A percentile compares a stretch with the other conserved stretches of the same genome.
phyloP scores from a whole-genome alignment of 768 basidiomycete genomes.

The Pleurotus giganteus region DNA sequence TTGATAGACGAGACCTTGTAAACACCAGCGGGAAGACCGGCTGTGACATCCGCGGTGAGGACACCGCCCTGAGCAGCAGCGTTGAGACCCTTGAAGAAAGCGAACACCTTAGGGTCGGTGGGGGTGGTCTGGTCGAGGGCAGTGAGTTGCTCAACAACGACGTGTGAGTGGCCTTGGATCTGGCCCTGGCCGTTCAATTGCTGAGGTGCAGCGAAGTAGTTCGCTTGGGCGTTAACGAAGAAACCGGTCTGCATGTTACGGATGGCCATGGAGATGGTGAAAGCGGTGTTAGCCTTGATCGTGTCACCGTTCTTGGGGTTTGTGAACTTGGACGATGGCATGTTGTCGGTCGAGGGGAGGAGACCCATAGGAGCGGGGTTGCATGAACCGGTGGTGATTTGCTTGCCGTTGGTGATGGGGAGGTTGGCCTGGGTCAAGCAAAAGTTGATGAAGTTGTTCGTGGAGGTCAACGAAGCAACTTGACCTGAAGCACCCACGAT shows the following conservation, averaged over 20 bases:
- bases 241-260: slow-evolving; percentile 46
- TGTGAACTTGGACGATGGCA: slow-evolving; percentile 55
- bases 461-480: slow-evolving; percentile 56
- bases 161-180: slow-evolving; percentile 61
- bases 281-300: slow-evolving; percentile 42
- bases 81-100: slow-evolving; percentile 60
- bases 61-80: slow-evolving; percentile 40
- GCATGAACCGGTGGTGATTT: slow-evolving; percentile 37
- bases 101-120: slow-evolving; percentile 48
- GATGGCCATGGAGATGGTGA: slow-evolving; percentile 52
- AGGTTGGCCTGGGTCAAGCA: slow-evolving; percentile 45
- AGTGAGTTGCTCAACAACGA: slow-evolving; percentile 54
- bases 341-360: slow-evolving; percentile 45
- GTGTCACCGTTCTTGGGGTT: slow-evolving; percentile 43
- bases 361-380: slow-evolving; percentile 59
- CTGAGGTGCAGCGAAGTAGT: slow-evolving; percentile 54
- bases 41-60: slow-evolving; percentile 44
- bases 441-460: slow-evolving; percentile 75
- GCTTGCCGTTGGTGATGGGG: slow-evolving; percentile 54
- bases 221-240: slow-evolving; percentile 46
- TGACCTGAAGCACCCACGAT: slow-evolving; percentile 33
- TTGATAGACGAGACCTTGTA: slow-evolving; percentile 49
- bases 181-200: slow-evolving; percentile 46
- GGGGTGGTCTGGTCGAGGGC: slow-evolving; percentile 47
- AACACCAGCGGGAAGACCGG: slow-evolving; percentile 51